Evolutionary conservation across 148 eudicot species (phyloP).

Genomic region (Vaccinium darrowii): DNA sequence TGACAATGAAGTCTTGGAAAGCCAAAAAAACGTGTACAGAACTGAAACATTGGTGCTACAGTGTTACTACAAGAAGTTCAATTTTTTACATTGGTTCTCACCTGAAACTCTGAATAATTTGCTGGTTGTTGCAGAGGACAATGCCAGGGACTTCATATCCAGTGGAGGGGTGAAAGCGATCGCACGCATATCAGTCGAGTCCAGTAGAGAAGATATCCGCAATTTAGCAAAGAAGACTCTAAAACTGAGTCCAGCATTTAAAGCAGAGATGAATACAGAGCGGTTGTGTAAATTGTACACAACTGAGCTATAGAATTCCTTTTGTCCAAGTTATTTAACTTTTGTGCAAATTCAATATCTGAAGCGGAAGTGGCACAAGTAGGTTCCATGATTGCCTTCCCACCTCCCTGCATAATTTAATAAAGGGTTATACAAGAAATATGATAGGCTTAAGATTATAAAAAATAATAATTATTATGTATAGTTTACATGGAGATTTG

Average conservation of each 20-base stretch:
- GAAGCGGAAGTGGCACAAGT: not conserved
- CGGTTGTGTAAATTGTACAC: not conserved
- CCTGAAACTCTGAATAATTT: not conserved
- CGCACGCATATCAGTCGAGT: constrained; percentile 59
- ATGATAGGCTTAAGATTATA: too few species aligned
- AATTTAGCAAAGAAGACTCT: constrained; percentile 76
- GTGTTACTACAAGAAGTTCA: not conserved
- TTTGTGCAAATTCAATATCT: not conserved
- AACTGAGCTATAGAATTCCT: constrained; percentile 4
- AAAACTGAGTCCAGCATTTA: constrained; percentile 46
- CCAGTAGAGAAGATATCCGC: constrained; percentile 89
- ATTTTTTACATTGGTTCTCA: not conserved
- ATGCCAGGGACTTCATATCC: constrained; percentile 64
- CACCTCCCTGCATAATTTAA: too few species aligned
- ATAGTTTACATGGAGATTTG: too few species aligned
- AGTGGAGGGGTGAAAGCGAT: constrained; percentile 73
- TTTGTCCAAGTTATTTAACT: not conserved
- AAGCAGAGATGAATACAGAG: constrained; percentile 37
- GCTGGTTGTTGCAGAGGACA: constrained; percentile 55
- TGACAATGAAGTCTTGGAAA: not conserved
- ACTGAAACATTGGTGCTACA: too few species aligned
- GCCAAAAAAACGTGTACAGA: too few species aligned
- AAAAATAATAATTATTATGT: too few species aligned
- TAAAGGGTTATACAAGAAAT: too few species aligned
- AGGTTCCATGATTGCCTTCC: not conserved